These are phyloP conservation scores for Diaporthe ilicicola DNA, from an alignment of 2,329 filamentous ascomycete genomes.

Conservation along the genomic window DNA sequence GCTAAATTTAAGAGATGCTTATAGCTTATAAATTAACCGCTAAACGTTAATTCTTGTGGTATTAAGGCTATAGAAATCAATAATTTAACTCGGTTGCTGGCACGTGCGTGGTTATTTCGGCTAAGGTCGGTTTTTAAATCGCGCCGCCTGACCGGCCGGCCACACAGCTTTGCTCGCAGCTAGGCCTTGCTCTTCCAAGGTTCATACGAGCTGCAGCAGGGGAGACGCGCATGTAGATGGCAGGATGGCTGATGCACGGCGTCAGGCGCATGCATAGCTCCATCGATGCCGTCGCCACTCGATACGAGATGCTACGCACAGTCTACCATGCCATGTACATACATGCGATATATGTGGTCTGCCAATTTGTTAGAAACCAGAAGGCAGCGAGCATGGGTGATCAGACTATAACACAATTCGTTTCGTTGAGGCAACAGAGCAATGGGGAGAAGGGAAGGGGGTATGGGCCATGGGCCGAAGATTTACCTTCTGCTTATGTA, in stretches of 20 bases:
- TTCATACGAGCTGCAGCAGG: constrained; percentile 24
- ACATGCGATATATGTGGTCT: too few relatives aligned
- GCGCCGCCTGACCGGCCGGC: too few relatives aligned
- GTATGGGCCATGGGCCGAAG: too few relatives aligned
- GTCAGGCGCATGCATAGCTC: constrained; percentile 7
- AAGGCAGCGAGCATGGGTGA: background rate
- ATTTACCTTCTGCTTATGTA: background rate
- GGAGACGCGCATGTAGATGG: background rate
- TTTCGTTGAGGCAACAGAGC: background rate
- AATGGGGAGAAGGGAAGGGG: too few relatives aligned
- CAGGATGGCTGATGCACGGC: background rate
- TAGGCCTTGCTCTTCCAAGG: background rate
- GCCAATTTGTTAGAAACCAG: background rate
- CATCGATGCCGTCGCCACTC: background rate
- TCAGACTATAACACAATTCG: too few relatives aligned
- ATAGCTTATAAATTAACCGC: too few relatives aligned
- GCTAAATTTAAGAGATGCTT: too few relatives aligned
- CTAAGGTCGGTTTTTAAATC: too few relatives aligned
- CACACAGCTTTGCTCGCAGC: background rate
- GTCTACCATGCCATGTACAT: background rate
- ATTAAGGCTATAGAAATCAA: too few relatives aligned
- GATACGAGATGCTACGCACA: constrained; percentile 12
- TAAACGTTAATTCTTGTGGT: too few relatives aligned
- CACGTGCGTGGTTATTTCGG: too few relatives aligned
- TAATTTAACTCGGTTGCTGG: too few relatives aligned